Evolutionary conservation across 345 rosid species (phyloP), one percentile per base, ranked within the genome.

Genomic region (Citrus unshiu): DNA sequence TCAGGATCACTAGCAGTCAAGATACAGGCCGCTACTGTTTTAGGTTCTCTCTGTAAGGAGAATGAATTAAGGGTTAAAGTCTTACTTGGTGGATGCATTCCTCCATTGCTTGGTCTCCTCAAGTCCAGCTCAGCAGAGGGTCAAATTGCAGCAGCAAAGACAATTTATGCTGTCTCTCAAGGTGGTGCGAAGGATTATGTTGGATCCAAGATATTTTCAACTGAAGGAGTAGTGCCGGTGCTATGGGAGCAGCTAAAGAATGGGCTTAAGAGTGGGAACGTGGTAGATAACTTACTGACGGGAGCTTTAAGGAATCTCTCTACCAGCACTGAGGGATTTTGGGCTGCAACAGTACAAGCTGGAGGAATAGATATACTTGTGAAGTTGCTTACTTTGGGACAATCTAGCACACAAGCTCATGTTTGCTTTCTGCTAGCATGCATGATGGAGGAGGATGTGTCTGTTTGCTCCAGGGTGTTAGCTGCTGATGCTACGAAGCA

Each of bases 61-160:
- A 97, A 97, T 82, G 99, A 97, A 82, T 91, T 94, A 40, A 88
- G 99, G 74, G 98, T 97, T 70, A 97, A 94, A 86, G 99, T 97
- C 75, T 85, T 97, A 78, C 98, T 94, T 82, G 99, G 99, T 61
- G 99, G 99, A 74, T 97, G 99, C 90, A 97, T 97, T 85, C 99
- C 99, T 6, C 99, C 98, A 18, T 85, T 97, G 93, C 98, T 97
- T 81, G 98, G 98, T 77, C 97, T 97, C 77, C 99, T 97, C 81
- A 97, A 92, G 83, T 94, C 98, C 74, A 94, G 89, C 87, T 97
- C 99, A 56, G 90, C 90, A 29, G 99, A 94, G 74, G 95, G 98
- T 83, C 99, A 97, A 86, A 91, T 95, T 79, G 95, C 99, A 39
- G 92, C 99, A 35, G 98, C 99, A 57, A 94, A 97, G 82, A 97